Evolutionary conservation across 2,329 filamentous ascomycete species (phyloP), one percentile per base, ranked within the genome.

Genomic region (Escovopsis weberi): DNA sequence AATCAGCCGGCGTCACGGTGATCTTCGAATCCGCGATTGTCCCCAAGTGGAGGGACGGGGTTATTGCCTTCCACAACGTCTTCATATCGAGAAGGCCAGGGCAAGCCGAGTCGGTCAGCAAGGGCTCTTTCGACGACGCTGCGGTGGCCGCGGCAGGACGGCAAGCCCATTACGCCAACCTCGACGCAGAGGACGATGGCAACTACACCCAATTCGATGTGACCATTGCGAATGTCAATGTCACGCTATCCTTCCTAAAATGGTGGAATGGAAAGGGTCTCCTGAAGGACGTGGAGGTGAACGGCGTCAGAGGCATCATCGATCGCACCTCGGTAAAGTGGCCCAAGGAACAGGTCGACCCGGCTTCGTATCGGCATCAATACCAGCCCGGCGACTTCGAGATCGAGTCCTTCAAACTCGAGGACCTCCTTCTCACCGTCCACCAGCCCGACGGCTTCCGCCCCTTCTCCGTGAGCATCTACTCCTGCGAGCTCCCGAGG

Each of bases 191-290:
- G 33, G 88, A 96, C 55, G 89, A 96, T 56, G 86, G 85, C 15
- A 98, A 98, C 57, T 98, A 96, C 59, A 95, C 88, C 0, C 91
- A 98, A 52, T 98, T 95, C 53, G 91, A 98, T 55, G 69, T 98
- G 12, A 94, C 87, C 0, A 85, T 98, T 45, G 85, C 91, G 48
- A 93, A 85, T 1, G 85, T 98, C 47, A 94, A 98, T 55, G 89
- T 98, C 36, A 96, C 89, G 0, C 62, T 98, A 26, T 98, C 91
- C 0, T 96, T 98, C 53, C 73, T 87, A n/a, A 96, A 95, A 58
- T 98, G 91, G 91, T 93, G 94, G 77, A 96, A 94, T 53, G 89
- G 91, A 19, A 95, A 89, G 60, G 91, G 91, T 0, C 71, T 93
- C 6, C 67, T 98, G 8, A 81, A 85, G 52, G 85, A 96, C 57